Evolutionary conservation across 768 basidiomycete species (phyloP).

Genomic region (Tricholoma furcatifolium): DNA sequence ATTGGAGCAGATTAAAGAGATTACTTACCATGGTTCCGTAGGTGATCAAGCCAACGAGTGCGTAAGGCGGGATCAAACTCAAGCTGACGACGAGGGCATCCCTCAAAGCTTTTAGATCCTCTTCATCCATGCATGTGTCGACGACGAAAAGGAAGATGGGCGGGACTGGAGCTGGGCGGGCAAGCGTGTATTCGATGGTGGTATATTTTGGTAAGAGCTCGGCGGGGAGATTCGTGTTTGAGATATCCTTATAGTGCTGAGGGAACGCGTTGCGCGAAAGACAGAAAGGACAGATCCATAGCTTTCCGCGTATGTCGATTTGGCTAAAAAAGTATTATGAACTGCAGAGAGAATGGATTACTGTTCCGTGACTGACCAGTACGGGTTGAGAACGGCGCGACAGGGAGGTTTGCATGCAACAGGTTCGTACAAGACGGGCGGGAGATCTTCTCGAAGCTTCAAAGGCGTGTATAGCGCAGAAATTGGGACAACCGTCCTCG

Average conservation of each 20-base stretch:
- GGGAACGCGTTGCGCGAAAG: constrained; percentile 96
- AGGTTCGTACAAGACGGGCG: constrained; percentile 95
- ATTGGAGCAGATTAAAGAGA: neutral
- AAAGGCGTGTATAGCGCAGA: constrained; percentile 97
- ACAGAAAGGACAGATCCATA: constrained; percentile 99
- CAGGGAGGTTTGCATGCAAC: constrained; percentile 98
- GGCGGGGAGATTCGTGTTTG: constrained; percentile 92
- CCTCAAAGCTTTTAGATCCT: constrained; percentile 92
- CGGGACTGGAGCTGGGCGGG: constrained; percentile 86
- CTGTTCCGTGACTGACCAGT: constrained; percentile 63
- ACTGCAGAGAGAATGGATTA: neutral
- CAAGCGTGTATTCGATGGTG: constrained; percentile 98
- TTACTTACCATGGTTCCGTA: constrained; percentile 90
- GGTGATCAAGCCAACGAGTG: constrained; percentile 94
- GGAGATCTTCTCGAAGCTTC: constrained; percentile 90
- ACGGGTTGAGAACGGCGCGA: constrained; percentile 96
- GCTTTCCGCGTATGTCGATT: constrained; percentile 96
- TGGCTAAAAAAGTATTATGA: constrained; percentile 55
- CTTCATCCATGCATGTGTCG: constrained; percentile 94
- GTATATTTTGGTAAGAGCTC: constrained; percentile 98
- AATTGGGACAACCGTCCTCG: constrained; percentile 96
- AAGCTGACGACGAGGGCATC: constrained; percentile 95
- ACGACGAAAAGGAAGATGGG: constrained; percentile 97
- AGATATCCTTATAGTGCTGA: constrained; percentile 98
- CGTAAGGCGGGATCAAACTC: constrained; percentile 89